These are phyloP conservation scores for Exophiala oligosperma DNA, from an alignment of 2,329 filamentous ascomycete species.

Conservation along the genomic window DNA sequence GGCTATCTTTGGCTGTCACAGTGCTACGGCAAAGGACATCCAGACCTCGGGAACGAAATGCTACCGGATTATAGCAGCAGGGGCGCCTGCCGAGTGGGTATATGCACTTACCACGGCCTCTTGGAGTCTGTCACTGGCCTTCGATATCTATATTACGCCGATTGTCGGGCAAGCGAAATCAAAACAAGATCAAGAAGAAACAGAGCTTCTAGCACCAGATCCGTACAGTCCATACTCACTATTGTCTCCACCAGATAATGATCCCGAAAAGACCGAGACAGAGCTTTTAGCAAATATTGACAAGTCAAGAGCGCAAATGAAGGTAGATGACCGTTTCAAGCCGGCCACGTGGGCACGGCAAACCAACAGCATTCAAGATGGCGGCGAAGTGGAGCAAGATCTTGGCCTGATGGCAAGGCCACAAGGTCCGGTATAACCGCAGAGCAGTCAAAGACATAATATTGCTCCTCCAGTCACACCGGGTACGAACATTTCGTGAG, in stretches of 20 bases:
- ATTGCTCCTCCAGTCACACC: background rate
- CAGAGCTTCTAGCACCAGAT: background rate
- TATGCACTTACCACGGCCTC: conserved; percentile 12
- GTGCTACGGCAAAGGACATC: background rate
- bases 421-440: background rate
- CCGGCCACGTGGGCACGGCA: background rate
- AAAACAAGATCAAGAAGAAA: conserved; percentile 4
- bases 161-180: conserved; percentile 9
- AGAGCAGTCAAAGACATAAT: background rate
- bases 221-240: background rate
- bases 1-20: conserved; percentile 10
- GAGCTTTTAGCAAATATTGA: background rate
- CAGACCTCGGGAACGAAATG: conserved; percentile 10
- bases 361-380: background rate
- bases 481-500: too few relatives aligned
- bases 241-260: background rate
- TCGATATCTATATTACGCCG: conserved; percentile 8
- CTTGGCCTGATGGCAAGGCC: background rate
- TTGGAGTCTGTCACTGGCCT: conserved; percentile 12
- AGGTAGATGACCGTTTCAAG: background rate
- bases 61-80: conserved; percentile 9
- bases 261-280: background rate
- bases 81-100: conserved; percentile 12
- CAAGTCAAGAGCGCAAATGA: background rate
- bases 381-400: background rate